Evolutionary conservation across 176 grass and related monocot genomes (phyloP), one percentile per base, ranked within the genome.

Genomic region (Musa acuminata): DNA sequence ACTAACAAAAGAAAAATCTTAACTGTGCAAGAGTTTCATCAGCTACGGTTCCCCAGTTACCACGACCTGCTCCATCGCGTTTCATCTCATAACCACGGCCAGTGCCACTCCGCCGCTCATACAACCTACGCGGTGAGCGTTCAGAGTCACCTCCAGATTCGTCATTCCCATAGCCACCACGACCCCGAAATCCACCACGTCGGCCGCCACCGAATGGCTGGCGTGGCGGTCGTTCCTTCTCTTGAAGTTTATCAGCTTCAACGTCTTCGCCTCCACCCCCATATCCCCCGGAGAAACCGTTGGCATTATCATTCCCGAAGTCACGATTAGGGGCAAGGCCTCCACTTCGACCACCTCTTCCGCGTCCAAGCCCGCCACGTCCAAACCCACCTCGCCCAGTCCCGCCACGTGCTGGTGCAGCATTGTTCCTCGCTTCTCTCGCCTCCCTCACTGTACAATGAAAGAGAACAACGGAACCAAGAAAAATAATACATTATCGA

Each of bases 381-480:
- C 82, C 84, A 59, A 68, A 62, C 53, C 90, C 82, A 64, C 85
- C 35, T 43, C 81, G 83, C 13, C 82, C 84, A 59, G 68, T 62
- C 53, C 90, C 82, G 57, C 85, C 82, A 8, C 63, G 75, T 14
- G 90, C 19, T 51, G 83, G 85, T 72, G 72, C 83, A 68, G 80
- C 75, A 79, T 78, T 88, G 79, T 73, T 86, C 72, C 76, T 90
- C 26, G 80, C 50, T 68, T 91, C 88, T 80, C 72, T 96, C 23
- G 82, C 49, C 78, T 91, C 88, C 82, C 75, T 96, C 24, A 79
- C 88, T 96, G 73, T 52, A 82, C 72, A 63, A 57, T 24, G 35
- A 83, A 73, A 43, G 35, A 43, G 35, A 43, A 43, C 35, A 43
- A 43, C 35, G 35, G 35, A 6, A 6, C 35, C 4, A 43, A 43